phyloP scores from a whole-genome alignment of 352 stramenopile genomes.

The Aphanomyces euteiches region DNA sequence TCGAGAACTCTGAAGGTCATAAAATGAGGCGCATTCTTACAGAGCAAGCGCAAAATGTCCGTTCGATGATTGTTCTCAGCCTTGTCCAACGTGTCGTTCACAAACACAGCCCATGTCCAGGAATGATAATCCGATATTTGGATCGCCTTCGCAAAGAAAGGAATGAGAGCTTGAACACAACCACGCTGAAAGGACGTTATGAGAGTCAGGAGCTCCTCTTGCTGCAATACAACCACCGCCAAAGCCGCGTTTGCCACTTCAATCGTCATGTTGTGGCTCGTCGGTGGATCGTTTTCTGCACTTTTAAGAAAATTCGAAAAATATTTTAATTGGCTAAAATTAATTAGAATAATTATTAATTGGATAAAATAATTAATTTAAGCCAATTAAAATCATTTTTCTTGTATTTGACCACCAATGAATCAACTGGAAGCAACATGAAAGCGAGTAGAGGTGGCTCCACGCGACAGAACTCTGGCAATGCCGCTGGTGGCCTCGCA shows the following conservation, averaged over 20 bases:
- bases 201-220: background rate
- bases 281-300: background rate
- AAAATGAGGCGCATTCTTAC: background rate
- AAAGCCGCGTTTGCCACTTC: background rate
- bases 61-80: background rate
- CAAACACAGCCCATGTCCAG: slow-evolving; percentile 1
- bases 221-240: background rate
- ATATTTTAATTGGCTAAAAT: slow-evolving; percentile 4
- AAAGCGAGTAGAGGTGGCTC: background rate
- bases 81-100: background rate
- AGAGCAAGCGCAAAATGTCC: background rate
- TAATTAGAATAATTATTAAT: background rate
- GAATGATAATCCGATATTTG: too few relatives aligned
- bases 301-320: background rate
- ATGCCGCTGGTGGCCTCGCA: background rate
- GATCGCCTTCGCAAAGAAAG: background rate
- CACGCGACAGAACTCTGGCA: background rate
- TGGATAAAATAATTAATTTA: background rate
- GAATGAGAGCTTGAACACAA: background rate
- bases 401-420: slow-evolving; percentile 9
- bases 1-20: background rate
- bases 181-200: slow-evolving; percentile 10
- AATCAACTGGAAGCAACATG: background rate
- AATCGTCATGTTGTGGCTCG: background rate
- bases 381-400: background rate